Conservation (phyloP, 2,329 filamentous ascomycete genomes). For the Cercospora sp. region DNA sequence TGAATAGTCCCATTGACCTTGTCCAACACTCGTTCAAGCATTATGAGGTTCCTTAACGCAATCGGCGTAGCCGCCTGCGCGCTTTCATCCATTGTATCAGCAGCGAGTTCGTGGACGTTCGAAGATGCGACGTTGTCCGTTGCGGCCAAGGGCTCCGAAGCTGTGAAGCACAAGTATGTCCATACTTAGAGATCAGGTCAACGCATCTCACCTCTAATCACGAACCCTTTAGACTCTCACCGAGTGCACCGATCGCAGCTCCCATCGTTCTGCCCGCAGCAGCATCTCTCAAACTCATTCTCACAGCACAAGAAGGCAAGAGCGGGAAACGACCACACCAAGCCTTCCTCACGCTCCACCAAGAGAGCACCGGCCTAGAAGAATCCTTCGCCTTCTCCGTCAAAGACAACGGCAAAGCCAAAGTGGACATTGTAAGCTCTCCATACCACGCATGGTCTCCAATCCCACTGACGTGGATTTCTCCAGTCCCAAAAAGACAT, state of each 20-base stretch:
- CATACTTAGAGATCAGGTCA: background rate
- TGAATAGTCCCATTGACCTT: background rate
- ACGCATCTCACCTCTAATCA: background rate
- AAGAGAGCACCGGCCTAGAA: conserved; percentile 74
- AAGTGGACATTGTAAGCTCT: conserved; percentile 74
- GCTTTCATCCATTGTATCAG: conserved; percentile 40
- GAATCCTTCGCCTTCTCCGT: conserved; percentile 80
- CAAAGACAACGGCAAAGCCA: conserved; percentile 85
- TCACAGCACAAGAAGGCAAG: conserved; percentile 79
- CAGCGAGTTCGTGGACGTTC: conserved; percentile 67
- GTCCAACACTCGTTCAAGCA: conserved; percentile 11
- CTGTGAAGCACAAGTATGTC: conserved; percentile 60
- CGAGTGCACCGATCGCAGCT: conserved; percentile 53
- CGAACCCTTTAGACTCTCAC: conserved; percentile 10
- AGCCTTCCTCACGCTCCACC: conserved; percentile 82
- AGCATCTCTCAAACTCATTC: conserved; percentile 76
- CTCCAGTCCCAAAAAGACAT: conserved; percentile 82
- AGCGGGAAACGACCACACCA: conserved; percentile 86
- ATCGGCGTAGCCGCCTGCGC: conserved; percentile 20
- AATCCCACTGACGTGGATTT: conserved; percentile 27
- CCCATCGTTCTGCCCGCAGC: conserved; percentile 48
- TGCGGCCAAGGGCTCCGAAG: conserved; percentile 57
- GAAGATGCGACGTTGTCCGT: conserved; percentile 70
- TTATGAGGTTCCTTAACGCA: conserved; percentile 33
- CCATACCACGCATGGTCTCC: background rate